These are phyloP conservation scores for Aspergillus hiratsukae DNA, from an alignment of 2,329 filamentous ascomycete species.

Conservation along the genomic window DNA sequence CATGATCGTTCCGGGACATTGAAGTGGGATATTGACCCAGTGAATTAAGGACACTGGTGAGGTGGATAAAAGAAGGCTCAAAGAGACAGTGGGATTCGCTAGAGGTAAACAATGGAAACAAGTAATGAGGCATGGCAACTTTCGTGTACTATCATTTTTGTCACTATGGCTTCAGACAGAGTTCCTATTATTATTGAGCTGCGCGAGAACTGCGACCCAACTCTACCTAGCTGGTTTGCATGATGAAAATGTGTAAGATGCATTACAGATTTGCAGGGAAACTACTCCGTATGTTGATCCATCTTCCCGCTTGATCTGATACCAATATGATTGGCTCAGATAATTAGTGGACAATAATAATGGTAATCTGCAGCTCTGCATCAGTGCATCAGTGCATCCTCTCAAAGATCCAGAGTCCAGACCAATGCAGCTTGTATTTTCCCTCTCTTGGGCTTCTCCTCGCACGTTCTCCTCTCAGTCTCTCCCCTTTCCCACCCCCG, in stretches of 20 bases:
- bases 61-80: too few species aligned
- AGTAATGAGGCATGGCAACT: background rate
- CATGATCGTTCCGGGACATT: background rate
- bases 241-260: background rate
- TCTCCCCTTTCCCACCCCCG: constrained; percentile 5
- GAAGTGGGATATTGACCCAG: background rate
- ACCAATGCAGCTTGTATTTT: constrained; percentile 8
- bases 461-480: background rate
- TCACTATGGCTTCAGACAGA: background rate
- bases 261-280: too few species aligned
- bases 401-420: constrained; percentile 8
- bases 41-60: background rate
- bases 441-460: constrained; percentile 2
- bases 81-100: too few species aligned
- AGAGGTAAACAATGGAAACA: background rate
- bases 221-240: background rate
- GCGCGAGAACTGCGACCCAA: background rate
- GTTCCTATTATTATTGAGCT: background rate
- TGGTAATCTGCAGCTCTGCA: constrained; percentile 15
- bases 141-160: background rate
- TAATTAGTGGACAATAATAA: background rate
- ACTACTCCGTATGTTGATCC: background rate
- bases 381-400: background rate
- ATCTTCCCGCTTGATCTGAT: background rate
- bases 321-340: background rate